phyloP scores from a whole-genome alignment of 192 early-diverging fungal genomes.

The Backusella liffmaniae region DNA sequence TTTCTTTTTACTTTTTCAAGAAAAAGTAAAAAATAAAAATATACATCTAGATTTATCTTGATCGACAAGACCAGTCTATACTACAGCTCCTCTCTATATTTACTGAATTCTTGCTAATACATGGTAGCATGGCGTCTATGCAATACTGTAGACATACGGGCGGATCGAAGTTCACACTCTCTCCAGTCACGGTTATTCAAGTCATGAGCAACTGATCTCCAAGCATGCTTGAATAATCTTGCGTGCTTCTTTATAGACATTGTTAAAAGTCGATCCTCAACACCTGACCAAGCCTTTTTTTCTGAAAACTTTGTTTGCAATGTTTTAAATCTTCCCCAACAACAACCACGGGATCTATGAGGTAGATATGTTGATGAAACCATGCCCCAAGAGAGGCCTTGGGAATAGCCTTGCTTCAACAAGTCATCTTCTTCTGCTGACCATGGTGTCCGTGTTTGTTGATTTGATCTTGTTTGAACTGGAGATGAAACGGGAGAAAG shows the following conservation, averaged over 20 bases:
- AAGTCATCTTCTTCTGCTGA: slow-evolving; percentile 25
- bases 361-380: slow-evolving; percentile 30
- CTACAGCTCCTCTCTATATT: neutral
- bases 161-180: slow-evolving; percentile 24
- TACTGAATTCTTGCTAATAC: slow-evolving; percentile 4
- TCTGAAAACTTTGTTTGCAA: slow-evolving; percentile 19
- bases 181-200: slow-evolving; percentile 22
- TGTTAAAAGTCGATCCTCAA: slow-evolving; percentile 16
- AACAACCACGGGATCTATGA: slow-evolving; percentile 34
- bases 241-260: slow-evolving; percentile 24
- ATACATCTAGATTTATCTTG: neutral
- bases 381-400: slow-evolving; percentile 31
- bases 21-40: neutral
- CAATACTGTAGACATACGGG: neutral
- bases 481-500: neutral
- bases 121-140: slow-evolving; percentile 7
- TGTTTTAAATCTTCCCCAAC: slow-evolving; percentile 34
- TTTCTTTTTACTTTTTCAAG: slow-evolving; percentile 1
- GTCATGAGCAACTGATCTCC: slow-evolving; percentile 27
- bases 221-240: slow-evolving; percentile 30
- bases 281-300: slow-evolving; percentile 16
- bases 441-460: slow-evolving; percentile 30
- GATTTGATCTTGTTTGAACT: neutral
- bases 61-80: neutral
- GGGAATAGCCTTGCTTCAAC: slow-evolving; percentile 27